Percentiles rank a stretch among this genome's conserved stretches.
Conservation (phyloP, 768 basidiomycete genomes). For the Pulveroboletus sp. region DNA sequence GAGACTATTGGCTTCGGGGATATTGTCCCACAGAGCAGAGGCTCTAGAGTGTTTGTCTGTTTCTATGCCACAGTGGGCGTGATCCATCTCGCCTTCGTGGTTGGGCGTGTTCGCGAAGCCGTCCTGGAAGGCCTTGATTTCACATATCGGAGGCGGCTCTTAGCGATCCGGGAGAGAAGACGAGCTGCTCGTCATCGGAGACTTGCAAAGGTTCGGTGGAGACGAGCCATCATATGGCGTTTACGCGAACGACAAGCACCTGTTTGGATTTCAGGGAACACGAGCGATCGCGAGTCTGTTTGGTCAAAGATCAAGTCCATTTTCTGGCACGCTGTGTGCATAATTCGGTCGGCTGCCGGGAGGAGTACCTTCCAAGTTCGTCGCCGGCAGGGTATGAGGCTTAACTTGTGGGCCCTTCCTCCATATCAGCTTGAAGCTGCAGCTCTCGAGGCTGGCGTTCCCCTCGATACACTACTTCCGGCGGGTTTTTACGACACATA, state of each 20-base stretch:
- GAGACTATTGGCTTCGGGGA: constrained; percentile 80
- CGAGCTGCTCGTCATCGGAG: constrained; percentile 38
- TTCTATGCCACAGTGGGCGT: constrained; percentile 58
- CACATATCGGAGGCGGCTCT: constrained; percentile 54
- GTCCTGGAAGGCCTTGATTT: constrained; percentile 69
- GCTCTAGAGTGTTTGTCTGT: constrained; percentile 55
- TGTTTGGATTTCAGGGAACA: constrained; percentile 47
- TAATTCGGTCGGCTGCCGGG: background rate
- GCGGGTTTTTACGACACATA: constrained; percentile 28
- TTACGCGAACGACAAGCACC: constrained; percentile 46
- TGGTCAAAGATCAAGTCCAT: constrained; percentile 8
- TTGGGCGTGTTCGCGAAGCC: constrained; percentile 62
- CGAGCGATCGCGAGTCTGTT: background rate
- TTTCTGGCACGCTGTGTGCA: constrained; percentile 11
- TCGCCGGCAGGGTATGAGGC: constrained; percentile 44
- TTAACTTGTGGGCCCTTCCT: constrained; percentile 61
- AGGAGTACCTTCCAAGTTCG: constrained; percentile 5
- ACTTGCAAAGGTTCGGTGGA: constrained; percentile 52
- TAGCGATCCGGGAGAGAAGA: constrained; percentile 42
- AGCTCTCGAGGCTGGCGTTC: constrained; percentile 63
- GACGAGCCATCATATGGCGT: constrained; percentile 57
- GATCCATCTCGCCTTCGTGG: constrained; percentile 57
- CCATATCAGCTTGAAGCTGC: constrained; percentile 53
- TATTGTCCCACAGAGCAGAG: constrained; percentile 48
- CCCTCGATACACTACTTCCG: constrained; percentile 49